Evolutionary conservation across 306 rosid species (phyloP), one percentile per base, ranked within the genome.

Genomic region (Cicer yamashitae): DNA sequence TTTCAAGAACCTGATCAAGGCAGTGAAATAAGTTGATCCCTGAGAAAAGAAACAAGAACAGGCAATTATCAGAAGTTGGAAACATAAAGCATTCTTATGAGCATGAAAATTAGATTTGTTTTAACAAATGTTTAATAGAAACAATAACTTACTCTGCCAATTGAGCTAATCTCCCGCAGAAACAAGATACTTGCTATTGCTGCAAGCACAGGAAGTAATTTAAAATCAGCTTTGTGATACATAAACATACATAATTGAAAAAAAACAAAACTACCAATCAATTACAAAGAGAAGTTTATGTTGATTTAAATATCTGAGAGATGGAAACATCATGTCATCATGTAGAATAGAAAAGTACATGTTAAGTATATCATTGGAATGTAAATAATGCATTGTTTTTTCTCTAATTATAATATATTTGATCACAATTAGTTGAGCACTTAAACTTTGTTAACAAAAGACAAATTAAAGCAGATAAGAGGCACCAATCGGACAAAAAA

Each of bases 1-100:
- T 71, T 67, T 54, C 62, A 84, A 58, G 67, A 76, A 96, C 99
- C 99, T 96, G 99, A 90, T 82, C 73, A 82, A 71, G 73, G 96
- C 79, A 37, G 92, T 86, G 65, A 87, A 44, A 56, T 73, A 47
- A 48, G 91, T 80, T 22, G 93, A 77, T 57, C 89, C 88, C 99
- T 96, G 92, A 71, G 69, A 64, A 71, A 75, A 73, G 69, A 84
- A 85, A 51, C 68, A 73, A 25, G 20, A 86, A 68, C 20, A 20
- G 58, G 64, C 59, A 79, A 74, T 22, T 3, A 73, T 83, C 69
- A 82, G 69, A 76, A 50, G 38, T 48, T 73, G 67, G 80, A 48
- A 86, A 75, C 69, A 52, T 34, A 50, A 6, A 41, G 62, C 38
- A 59, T 60, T 46, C 38, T 12, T 70, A 74, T 59, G 18, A 15